Evolutionary conservation across 2,329 filamentous ascomycete genomes (phyloP).

Genomic region (Talaromyces funiculosus): DNA sequence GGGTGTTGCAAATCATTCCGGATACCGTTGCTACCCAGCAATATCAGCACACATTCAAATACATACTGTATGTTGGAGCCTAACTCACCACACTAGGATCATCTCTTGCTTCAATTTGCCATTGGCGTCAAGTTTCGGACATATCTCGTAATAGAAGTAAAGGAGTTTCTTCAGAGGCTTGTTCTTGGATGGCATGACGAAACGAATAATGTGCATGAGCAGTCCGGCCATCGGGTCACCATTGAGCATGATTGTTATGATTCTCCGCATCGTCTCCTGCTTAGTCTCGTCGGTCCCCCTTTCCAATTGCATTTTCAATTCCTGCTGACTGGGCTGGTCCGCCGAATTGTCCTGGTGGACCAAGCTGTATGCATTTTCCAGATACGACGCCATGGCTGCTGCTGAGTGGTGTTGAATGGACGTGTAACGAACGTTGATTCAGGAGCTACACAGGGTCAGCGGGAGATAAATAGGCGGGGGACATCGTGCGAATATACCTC

Average conservation of each 20-base stretch:
- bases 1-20: constrained; percentile 94
- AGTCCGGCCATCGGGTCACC: constrained; percentile 92
- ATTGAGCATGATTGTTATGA: constrained; percentile 96
- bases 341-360: constrained; percentile 97
- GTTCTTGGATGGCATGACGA: constrained; percentile 97
- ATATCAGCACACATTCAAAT: not conserved
- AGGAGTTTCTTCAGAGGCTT: constrained; percentile 96
- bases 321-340: constrained; percentile 82
- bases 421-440: constrained; percentile 18
- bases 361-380: constrained; percentile 92
- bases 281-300: constrained; percentile 91
- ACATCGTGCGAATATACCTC: constrained; percentile 20
- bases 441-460: constrained; percentile 32
- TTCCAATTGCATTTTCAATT: constrained; percentile 87
- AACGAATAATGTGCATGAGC: constrained; percentile 99
- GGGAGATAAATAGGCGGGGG: constrained; percentile 19
- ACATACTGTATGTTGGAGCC: not conserved
- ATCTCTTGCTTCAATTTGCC: constrained; percentile 99
- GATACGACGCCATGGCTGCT: constrained; percentile 78
- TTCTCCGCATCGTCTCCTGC: constrained; percentile 92
- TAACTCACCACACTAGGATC: constrained; percentile 87
- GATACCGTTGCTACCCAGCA: constrained; percentile 69
- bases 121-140: constrained; percentile 83
- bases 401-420: constrained; percentile 27
- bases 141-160: constrained; percentile 99